These are phyloP conservation scores for Neurospora sp. DNA, from an alignment of 2,329 filamentous ascomycete genomes.

Conservation along the genomic window DNA sequence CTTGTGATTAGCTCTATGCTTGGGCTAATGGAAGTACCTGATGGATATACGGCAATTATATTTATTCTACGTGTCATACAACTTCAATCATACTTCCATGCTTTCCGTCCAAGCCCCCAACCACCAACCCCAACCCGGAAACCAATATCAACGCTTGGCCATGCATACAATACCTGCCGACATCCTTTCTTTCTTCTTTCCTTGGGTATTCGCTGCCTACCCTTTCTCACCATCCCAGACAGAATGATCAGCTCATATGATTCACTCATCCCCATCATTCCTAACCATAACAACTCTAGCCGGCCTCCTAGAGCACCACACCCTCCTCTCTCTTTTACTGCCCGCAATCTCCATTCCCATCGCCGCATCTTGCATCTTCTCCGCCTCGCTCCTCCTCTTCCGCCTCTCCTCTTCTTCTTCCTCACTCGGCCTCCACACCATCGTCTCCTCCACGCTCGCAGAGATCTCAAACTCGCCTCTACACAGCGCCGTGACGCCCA, in stretches of 20 bases:
- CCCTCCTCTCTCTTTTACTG: constrained; percentile 44
- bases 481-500: constrained; percentile 68
- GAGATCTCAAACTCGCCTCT: constrained; percentile 75
- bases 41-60: background rate
- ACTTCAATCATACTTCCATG: background rate
- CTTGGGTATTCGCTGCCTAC: no score
- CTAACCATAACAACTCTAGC: constrained; percentile 41
- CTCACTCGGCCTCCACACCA: constrained; percentile 33
- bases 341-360: constrained; percentile 29
- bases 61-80: background rate
- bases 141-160: background rate
- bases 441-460: constrained; percentile 72
- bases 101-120: background rate
- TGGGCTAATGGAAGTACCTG: background rate
- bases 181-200: background rate
- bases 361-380: constrained; percentile 44
- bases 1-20: background rate
- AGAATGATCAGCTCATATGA: background rate
- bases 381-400: constrained; percentile 12
- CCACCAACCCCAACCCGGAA: background rate
- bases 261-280: background rate
- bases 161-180: background rate
- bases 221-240: background rate
- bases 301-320: constrained; percentile 54
- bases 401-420: constrained; percentile 17